Evolutionary conservation across 768 basidiomycete species (phyloP), one percentile per base, ranked within the genome.

Genomic region (Fomitopsis serialis): DNA sequence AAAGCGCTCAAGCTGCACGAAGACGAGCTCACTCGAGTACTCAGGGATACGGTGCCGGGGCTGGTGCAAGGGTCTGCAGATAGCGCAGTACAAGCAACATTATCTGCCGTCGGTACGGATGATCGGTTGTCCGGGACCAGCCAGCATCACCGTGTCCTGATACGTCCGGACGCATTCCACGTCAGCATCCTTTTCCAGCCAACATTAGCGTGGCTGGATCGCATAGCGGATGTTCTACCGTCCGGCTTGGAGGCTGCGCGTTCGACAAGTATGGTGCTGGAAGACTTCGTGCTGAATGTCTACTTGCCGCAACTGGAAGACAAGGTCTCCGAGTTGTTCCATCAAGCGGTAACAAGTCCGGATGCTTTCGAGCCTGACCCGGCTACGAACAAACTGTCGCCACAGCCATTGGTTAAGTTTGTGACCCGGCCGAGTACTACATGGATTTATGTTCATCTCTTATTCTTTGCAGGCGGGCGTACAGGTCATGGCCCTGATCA

Each of bases 231-330:
- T 23, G 73, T 87, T 24, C 72, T 97, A 25, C 92, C 94, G 1
- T 78, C 81, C 45, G 90, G 86, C 3, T 61, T 80, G 27, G 88
- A 90, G 56, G 77, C 78, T 27, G 78, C 80, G 21, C 75, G 79
- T 48, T 78, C 84, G 2, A 84, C 89, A 24, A 86, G 82, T 42
- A 74, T 80, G 19, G 81, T 95, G 11, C 67, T 98, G 54, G 92
- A 98, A 55, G 91, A 97, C 47, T 98, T 99, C 64, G 92, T 99
- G 12, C 72, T 93, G 42, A 89, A 85, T 52, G 88, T 92, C 0
- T 98, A 96, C 72, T 71, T 98, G 44, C 96, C 96, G 0, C 95
- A 97, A 67, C 69, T 99, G 54, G 95, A 98, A 66, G 95, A 98
- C 66, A 94, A 92, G 66, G 92, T 96, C 45, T 85, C 89, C 1